These are phyloP conservation scores for Cytidiella melzeri DNA, from an alignment of 768 basidiomycete genomes.

Conservation along the genomic window DNA sequence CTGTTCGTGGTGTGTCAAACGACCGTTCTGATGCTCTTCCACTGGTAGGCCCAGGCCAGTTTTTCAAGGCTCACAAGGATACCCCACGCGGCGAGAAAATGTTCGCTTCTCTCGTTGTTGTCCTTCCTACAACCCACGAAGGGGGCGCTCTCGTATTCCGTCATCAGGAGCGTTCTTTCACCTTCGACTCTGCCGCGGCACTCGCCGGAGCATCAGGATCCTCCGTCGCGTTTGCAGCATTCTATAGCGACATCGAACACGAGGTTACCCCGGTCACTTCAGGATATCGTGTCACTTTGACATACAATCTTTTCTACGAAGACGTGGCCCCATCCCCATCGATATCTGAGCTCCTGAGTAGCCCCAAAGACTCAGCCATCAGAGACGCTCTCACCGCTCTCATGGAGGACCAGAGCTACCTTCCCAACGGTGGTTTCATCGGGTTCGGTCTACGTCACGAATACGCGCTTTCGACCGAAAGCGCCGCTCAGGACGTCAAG, in stretches of 20 bases:
- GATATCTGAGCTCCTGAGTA: not conserved
- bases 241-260: slow-evolving; percentile 38
- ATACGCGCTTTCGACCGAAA: slow-evolving; percentile 23
- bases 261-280: slow-evolving; percentile 34
- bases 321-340: slow-evolving; percentile 6
- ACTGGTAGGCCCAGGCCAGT: slow-evolving; percentile 17
- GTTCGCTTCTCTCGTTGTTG: slow-evolving; percentile 42
- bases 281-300: slow-evolving; percentile 36
- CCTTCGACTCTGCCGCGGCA: slow-evolving; percentile 26
- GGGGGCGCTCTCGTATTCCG: slow-evolving; percentile 36
- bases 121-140: slow-evolving; percentile 39
- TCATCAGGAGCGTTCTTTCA: slow-evolving; percentile 20
- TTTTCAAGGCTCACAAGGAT: slow-evolving; percentile 25
- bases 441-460: slow-evolving; percentile 32
- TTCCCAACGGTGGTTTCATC: slow-evolving; percentile 32
- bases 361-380: not conserved
- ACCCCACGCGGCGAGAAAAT: slow-evolving; percentile 19
- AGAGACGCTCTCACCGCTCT: slow-evolving; percentile 19
- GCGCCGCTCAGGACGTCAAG: not conserved
- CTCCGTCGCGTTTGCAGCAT: slow-evolving; percentile 30
- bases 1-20: not conserved
- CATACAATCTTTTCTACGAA: slow-evolving; percentile 38
- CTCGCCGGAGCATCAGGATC: slow-evolving; percentile 1
- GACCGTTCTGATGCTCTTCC: not conserved
- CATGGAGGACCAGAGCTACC: slow-evolving; percentile 24